phyloP scores from a whole-genome alignment of 2,329 filamentous ascomycete species.

The Ophiostoma piceae region DNA sequence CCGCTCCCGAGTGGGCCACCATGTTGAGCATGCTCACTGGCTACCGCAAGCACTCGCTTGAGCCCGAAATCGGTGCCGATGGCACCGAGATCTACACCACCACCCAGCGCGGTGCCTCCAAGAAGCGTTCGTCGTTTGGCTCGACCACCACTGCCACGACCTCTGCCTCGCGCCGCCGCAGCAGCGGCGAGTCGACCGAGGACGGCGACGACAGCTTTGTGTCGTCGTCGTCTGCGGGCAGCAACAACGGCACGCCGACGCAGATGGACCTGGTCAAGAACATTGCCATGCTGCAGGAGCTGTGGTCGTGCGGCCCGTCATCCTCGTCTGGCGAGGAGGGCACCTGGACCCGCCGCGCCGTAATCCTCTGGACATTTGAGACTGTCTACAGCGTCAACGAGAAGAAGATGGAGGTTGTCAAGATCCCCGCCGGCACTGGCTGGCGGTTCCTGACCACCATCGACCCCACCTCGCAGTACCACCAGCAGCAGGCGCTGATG shows the following conservation, averaged over 20 bases:
- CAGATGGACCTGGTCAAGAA: slow-evolving; percentile 54
- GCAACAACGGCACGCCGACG: slow-evolving; percentile 33
- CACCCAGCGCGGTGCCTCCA: slow-evolving; percentile 14
- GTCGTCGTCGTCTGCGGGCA: slow-evolving; percentile 28
- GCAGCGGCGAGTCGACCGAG: slow-evolving; percentile 30
- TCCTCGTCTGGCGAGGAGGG: slow-evolving; percentile 18
- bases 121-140: slow-evolving; percentile 27
- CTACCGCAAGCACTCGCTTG: slow-evolving; percentile 41
- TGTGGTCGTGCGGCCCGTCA: slow-evolving; percentile 51
- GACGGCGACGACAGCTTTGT: slow-evolving; percentile 29
- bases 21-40: slow-evolving; percentile 54
- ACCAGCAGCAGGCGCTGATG: slow-evolving; percentile 46
- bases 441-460: slow-evolving; percentile 60
- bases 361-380: slow-evolving; percentile 60
- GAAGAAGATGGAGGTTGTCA: slow-evolving; percentile 41
- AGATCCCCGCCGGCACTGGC: slow-evolving; percentile 49
- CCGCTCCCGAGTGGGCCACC: slow-evolving; percentile 53
- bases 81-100: slow-evolving; percentile 17
- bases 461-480: slow-evolving; percentile 54
- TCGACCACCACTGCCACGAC: slow-evolving; percentile 23
- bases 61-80: slow-evolving; percentile 27
- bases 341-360: slow-evolving; percentile 53
- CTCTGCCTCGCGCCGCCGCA: slow-evolving; percentile 19
- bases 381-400: slow-evolving; percentile 44
- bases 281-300: slow-evolving; percentile 63